Evolutionary conservation across 208 protist species (phyloP), one percentile per base, ranked within the genome.

Genomic region (Acanthamoeba sp.): DNA sequence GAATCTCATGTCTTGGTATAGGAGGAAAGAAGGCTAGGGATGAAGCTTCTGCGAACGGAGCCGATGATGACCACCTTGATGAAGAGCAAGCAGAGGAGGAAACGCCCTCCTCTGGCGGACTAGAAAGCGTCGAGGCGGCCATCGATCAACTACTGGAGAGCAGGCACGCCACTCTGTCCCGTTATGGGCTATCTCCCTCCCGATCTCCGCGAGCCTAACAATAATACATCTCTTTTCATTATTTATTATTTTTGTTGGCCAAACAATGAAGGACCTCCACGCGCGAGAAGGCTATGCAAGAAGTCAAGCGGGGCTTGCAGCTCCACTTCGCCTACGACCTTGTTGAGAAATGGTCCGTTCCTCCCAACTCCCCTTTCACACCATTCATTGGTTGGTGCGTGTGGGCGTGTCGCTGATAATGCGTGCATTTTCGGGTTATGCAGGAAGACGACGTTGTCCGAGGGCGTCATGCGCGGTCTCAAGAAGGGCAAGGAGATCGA

Each of bases 61-160:
- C 34, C 1, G 45, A 62, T 24, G 78, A 38, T 1, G 78, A 62
- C 29, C 22, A 90, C 64, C 6, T 18, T 3, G 78, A 94, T 16
- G 55, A 94, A 42, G 91, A 94, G 40, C 55, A 52, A 38, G 55
- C 34, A 38, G 45, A 14, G 48, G n/a, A 29, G 9, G 45, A 85
- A 52, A 85, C 78, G 48, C 27, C 40, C 40, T 27, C 14, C 48
- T 16, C 78, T 6, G 78, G 78, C 22, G 29, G 48, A 14, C 45
- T 62, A 5, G 45, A 88, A n/a, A 88, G 48, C 48, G 48, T 88
- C 14, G 78, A 88, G 18, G 48, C n/a, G 78, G 78, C 78, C n/a
- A 62, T 88, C 48, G 78, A 88, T 62, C 78, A 88, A 45, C 48
- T 88, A 14, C 78, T 88, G n/a, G 78, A 88, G 48, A 88, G 78